These are phyloP conservation scores for Apiotrichum brassicae DNA, from an alignment of 1,284 basidiomycete genomes.

Conservation along the genomic window DNA sequence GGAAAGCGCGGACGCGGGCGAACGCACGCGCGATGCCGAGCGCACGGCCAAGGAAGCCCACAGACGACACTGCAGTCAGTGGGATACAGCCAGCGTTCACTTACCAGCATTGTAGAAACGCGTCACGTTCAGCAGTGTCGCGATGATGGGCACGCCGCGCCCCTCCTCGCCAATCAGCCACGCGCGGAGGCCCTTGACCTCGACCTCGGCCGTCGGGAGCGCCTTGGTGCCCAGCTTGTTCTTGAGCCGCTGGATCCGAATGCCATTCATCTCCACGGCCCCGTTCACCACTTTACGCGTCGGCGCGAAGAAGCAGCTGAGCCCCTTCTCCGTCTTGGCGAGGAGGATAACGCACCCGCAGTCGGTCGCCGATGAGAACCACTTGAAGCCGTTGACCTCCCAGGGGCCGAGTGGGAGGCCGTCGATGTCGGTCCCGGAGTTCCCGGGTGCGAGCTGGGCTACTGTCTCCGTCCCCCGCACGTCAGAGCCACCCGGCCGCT, in stretches of 20 bases:
- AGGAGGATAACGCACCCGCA: slow-evolving; percentile 13
- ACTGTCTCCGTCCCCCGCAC: slow-evolving; percentile 66
- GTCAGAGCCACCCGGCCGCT: slow-evolving; percentile 71
- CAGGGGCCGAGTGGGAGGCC: slow-evolving; percentile 15
- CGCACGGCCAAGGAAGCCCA: slow-evolving; percentile 57
- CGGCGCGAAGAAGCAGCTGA: slow-evolving; percentile 60
- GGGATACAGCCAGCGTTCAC: not conserved
- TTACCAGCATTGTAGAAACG: slow-evolving; percentile 52
- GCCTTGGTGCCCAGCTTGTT: slow-evolving; percentile 71
- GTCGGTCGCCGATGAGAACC: slow-evolving; percentile 79
- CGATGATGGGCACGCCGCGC: slow-evolving; percentile 63
- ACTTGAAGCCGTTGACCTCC: slow-evolving; percentile 63
- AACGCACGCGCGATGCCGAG: slow-evolving; percentile 61
- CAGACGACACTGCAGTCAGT: not conserved
- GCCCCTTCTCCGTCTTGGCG: slow-evolving; percentile 43
- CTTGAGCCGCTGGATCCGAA: slow-evolving; percentile 66
- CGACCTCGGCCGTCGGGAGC: slow-evolving; percentile 70
- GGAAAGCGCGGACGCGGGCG: slow-evolving; percentile 51
- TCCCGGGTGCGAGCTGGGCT: not conserved
- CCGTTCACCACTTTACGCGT: slow-evolving; percentile 50
- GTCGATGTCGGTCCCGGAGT: slow-evolving; percentile 8
- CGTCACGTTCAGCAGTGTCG: slow-evolving; percentile 69
- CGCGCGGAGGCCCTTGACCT: slow-evolving; percentile 57
- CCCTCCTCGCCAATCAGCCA: slow-evolving; percentile 61
- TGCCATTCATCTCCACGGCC: slow-evolving; percentile 55